Conservation (phyloP, 2,329 filamentous ascomycete genomes). For the Fusarium goolgardi region DNA sequence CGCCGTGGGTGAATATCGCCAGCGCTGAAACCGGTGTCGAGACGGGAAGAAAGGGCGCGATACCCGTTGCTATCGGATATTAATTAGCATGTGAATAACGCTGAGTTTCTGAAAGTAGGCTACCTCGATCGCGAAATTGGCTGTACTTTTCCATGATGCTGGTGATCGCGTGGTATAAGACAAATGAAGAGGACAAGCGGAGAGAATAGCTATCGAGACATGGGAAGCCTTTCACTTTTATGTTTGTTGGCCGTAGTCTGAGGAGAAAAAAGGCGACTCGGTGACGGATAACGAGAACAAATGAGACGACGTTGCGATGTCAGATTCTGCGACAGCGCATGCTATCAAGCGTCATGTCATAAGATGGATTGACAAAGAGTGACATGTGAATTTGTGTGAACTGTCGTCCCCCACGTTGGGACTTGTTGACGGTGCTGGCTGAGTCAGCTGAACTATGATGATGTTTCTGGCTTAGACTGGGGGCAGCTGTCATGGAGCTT, state of each 20-base stretch:
- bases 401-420: slow-evolving; percentile 31
- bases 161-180: slow-evolving; percentile 17
- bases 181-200: slow-evolving; percentile 18
- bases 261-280: slow-evolving; percentile 10
- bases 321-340: slow-evolving; percentile 41
- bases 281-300: neutral
- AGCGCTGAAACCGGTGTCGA: slow-evolving; percentile 72
- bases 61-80: slow-evolving; percentile 79
- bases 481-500: neutral
- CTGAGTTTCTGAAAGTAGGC: neutral
- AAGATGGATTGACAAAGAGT: slow-evolving; percentile 18
- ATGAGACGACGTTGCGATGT: slow-evolving; percentile 31
- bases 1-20: slow-evolving; percentile 71
- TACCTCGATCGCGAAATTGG: slow-evolving; percentile 91
- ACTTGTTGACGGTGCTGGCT: slow-evolving; percentile 7
- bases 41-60: slow-evolving; percentile 93
- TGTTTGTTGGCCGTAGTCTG: neutral
- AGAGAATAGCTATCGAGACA: slow-evolving; percentile 43
- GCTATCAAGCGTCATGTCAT: slow-evolving; percentile 30
- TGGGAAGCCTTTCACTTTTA: slow-evolving; percentile 23
- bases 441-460: slow-evolving; percentile 18
- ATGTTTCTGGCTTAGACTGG: neutral
- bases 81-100: slow-evolving; percentile 29
- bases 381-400: slow-evolving; percentile 40
- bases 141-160: slow-evolving; percentile 89